phyloP scores from a whole-genome alignment of 2,329 filamentous ascomycete species.

The Aureobasidium uvarum region DNA sequence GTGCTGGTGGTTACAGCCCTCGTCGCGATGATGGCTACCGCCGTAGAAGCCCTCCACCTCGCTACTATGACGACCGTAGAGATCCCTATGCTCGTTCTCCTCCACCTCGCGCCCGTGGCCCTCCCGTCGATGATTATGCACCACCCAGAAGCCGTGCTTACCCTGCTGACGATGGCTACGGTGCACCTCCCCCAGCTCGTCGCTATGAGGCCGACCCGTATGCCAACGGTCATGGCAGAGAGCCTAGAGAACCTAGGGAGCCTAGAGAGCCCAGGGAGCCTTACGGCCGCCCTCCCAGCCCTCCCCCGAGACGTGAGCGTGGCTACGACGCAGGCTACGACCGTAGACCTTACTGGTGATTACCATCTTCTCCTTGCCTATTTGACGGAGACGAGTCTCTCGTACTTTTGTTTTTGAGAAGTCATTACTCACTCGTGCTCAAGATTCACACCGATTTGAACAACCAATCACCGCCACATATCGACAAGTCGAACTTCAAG shows the following conservation, averaged over 20 bases:
- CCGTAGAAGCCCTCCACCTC: constrained; percentile 71
- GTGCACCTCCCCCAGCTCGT: constrained; percentile 49
- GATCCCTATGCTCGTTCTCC: constrained; percentile 68
- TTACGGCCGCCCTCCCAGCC: constrained; percentile 46
- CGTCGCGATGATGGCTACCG: constrained; percentile 83
- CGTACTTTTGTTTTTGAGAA: constrained; percentile 1
- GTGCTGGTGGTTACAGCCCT: constrained; percentile 80
- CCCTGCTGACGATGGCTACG: constrained; percentile 75
- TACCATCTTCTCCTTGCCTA: constrained; percentile 27
- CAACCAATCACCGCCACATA: constrained; percentile 5
- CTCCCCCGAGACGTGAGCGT: constrained; percentile 45
- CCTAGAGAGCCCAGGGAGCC: constrained; percentile 54
- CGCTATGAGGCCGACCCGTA: constrained; percentile 60
- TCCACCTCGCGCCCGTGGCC: constrained; percentile 60
- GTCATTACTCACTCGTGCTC: constrained; percentile 13
- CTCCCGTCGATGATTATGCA: constrained; percentile 73
- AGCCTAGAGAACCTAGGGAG: constrained; percentile 49
- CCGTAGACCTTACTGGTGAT: constrained; percentile 51
- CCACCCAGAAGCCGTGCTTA: constrained; percentile 58
- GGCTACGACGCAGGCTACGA: constrained; percentile 48
- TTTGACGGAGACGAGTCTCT: neutral
- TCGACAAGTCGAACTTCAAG: neutral
- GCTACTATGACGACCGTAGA: constrained; percentile 81
- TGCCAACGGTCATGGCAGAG: constrained; percentile 55
- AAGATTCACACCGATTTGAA: constrained; percentile 16